A percentile compares a stretch with the other conserved stretches of the same genome.
Evolutionary conservation across 129 eudicot species (phyloP).

Genomic region (Tanacetum coccineum): DNA sequence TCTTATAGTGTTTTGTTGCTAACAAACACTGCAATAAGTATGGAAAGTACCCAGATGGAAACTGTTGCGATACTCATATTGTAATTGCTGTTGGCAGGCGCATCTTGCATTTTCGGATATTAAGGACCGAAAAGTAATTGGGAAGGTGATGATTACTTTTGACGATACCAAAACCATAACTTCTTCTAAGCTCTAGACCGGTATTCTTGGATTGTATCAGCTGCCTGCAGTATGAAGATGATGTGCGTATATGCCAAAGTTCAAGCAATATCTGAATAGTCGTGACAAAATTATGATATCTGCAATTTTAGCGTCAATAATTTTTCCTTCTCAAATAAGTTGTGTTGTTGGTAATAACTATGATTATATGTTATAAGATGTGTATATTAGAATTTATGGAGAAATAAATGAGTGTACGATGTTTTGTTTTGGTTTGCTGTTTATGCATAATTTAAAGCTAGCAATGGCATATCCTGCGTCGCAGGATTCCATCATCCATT

Average conservation of each 20-base stretch:
- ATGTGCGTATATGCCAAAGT: not conserved
- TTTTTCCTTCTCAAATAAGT: not conserved
- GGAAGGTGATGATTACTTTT: constrained; percentile 79
- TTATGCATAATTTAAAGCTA: not conserved
- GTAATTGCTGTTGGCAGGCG: constrained; percentile 12
- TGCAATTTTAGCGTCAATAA: not conserved
- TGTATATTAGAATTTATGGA: not conserved
- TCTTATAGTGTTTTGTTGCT: not conserved
- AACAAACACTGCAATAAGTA: not conserved
- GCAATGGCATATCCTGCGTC: not conserved
- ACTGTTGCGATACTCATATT: not conserved
- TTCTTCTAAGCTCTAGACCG: constrained; percentile 56
- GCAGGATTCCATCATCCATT: no score
- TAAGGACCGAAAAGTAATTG: constrained; percentile 76
- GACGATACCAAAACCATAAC: constrained; percentile 45
- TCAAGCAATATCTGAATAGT: not conserved
- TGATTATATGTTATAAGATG: not conserved
- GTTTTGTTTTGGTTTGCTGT: not conserved
- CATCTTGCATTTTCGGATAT: constrained; percentile 60
- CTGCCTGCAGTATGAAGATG: constrained; percentile 6
- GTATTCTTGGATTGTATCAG: not conserved
- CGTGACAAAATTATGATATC: not conserved
- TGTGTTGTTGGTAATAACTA: not conserved
- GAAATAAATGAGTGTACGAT: not conserved
- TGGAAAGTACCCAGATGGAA: not conserved